Base-by-base conservation (phyloP, 2,329 filamentous ascomycete species). In the Paecilomyces variotii region DNA sequence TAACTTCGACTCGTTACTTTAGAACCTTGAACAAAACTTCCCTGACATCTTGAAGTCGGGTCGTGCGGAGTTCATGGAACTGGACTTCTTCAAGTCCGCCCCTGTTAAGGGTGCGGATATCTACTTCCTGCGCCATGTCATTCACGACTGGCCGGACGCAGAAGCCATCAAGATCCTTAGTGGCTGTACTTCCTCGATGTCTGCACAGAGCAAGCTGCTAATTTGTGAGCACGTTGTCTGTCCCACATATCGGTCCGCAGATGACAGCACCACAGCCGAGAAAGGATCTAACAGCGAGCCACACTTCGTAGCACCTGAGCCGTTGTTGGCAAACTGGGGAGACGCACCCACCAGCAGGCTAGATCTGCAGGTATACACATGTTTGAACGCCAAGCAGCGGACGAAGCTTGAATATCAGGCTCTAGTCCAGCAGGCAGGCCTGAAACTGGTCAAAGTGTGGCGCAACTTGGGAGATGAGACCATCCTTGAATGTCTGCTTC, bases 91-190 rank as follows among this genome's bases (percentile, higher is more conserved):
- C 24, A 26, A 52, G 50, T 52, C 50, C 6, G 19, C 50, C 12
- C 53, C 53, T 12, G 27, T 55, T 26, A 55, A 55, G 53, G 34
- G 34, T 34, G 53, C 53, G 24, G 53, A 55, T 24, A 39, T 55
- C 34, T 55, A 55, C 34, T 55, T 55, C 53, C 28, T 55, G 26
- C 53, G 53, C 4, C 28, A 34, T 25, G 19, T 39, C 25, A 34
- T 55, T 26, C 53, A 55, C 53, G 34, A 55, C 28, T 55, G 53
- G 53, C 53, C 53, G 3, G 53, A 55, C 3, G 26, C 53, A 35
- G 28, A 55, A 26, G 53, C 53, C 10, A 19, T 55, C 34, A 39
- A 34, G n/a, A 55, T 55, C 26, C 28, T 55, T 30, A 34, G 53
- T n/a, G 26, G 26, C 25, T 26, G 24, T 12, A 24, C 50, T n/a